Base-by-base conservation (phyloP, 345 rosid species). In the Gossypium sturtianum region DNA sequence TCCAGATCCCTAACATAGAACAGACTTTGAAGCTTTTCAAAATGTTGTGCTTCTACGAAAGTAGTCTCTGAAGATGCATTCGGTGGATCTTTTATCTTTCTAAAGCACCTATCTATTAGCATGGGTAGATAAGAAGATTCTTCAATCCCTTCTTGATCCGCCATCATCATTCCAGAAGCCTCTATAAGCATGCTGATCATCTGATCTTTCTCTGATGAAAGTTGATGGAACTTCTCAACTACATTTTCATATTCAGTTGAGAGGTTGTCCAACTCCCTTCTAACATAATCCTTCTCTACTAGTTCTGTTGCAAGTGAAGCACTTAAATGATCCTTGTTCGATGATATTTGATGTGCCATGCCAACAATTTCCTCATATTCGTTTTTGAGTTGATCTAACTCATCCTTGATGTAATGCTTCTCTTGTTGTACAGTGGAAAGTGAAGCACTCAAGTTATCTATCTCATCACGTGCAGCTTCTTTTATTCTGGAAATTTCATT, bases 1-100 rank as follows among this genome's bases (percentile, higher is more conserved):
- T 92, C 97, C 72, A 75, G 88, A 80, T 83, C 77, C 77, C 81
- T 86, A 66, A 86, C 84, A 84, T 89, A 94, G 81, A 94, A 84
- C 60, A 88, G 87, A 82, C 84, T 62, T 82, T 88, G 92, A 82
- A 88, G 69, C 78, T 78, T 87, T 77, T 90, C 89, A 74, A 86
- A 78, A 57, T 72, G 56, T 68, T 87, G 87, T 74, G 75, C 67
- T 54, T 84, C 82, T 70, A 71, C 78, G 57, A 34, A 58, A 70
- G 86, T 81, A 74, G 70, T 49, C 71, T 79, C 83, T 72, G 74
- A 68, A 66, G 90, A 65, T 53, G 72, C 66, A 62, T 56, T 80
- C 34, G 43, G 49, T 74, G 84, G 78, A 77, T 84, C 87, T 81
- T 79, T 87, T 64, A 92, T 78, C 83, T 86, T 85, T 22, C 77